phyloP scores from a whole-genome alignment of 2,329 filamentous ascomycete species.

The Trichoderma simmonsii region DNA sequence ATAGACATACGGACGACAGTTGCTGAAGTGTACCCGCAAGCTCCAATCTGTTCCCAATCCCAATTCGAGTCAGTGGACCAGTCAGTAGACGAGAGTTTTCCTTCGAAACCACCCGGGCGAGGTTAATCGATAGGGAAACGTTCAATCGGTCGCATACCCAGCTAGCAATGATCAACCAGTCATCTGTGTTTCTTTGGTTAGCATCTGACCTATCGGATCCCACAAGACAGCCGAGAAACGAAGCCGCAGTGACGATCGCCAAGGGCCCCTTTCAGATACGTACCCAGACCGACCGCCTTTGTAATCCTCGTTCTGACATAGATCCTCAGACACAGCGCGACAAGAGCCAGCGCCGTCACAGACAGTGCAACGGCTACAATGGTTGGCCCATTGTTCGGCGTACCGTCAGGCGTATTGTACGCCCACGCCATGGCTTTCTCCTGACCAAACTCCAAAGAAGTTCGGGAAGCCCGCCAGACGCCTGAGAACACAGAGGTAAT shows the following conservation, averaged over 20 bases:
- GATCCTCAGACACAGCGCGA: conserved; percentile 31
- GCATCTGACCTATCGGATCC: not conserved
- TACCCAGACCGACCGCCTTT: conserved; percentile 31
- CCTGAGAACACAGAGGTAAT: not conserved
- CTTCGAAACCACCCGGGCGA: not conserved
- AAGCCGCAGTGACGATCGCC: not conserved
- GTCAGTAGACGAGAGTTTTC: not conserved
- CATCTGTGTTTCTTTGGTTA: conserved; percentile 18
- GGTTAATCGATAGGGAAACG: not conserved
- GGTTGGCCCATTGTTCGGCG: conserved; percentile 34
- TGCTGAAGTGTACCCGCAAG: conserved; percentile 36
- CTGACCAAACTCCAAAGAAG: not conserved
- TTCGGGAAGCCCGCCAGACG: not conserved
- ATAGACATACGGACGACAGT: conserved; percentile 35
- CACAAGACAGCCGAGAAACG: not conserved
- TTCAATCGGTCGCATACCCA: conserved; percentile 26
- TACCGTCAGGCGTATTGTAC: conserved; percentile 33
- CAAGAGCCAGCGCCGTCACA: conserved; percentile 32
- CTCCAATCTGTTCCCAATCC: conserved; percentile 25
- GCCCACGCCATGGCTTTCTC: conserved; percentile 34
- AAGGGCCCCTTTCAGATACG: not conserved
- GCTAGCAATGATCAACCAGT: conserved; percentile 23
- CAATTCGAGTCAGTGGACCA: not conserved
- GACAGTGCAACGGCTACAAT: conserved; percentile 30
- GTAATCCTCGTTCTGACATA: conserved; percentile 35